Conservation (phyloP, 768 basidiomycete species). For the Suillus occidentalis region DNA sequence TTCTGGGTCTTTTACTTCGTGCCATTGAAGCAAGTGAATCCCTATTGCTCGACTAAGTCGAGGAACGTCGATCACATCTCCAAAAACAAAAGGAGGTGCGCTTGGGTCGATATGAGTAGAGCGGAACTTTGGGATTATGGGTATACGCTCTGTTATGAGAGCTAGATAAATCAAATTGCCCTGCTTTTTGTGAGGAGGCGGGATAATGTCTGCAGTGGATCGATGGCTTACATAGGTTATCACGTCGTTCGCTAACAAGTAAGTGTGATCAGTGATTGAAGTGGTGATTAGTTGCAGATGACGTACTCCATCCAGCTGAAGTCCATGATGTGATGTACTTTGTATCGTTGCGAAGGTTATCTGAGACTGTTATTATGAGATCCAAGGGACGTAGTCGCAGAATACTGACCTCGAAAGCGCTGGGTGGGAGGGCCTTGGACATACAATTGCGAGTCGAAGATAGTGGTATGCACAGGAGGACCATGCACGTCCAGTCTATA, state of each 20-base stretch:
- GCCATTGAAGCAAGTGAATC: constrained; percentile 59
- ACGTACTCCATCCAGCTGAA: constrained; percentile 74
- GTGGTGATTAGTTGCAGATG: too few relatives aligned
- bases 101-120: constrained; percentile 53
- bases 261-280: constrained; percentile 4
- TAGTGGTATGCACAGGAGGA: not conserved
- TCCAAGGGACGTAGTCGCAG: not conserved
- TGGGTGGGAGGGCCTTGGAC: constrained; percentile 51
- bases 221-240: constrained; percentile 58
- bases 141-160: constrained; percentile 55
- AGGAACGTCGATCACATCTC: constrained; percentile 40
- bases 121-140: constrained; percentile 57
- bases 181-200: constrained; percentile 33
- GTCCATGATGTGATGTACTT: constrained; percentile 75
- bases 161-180: constrained; percentile 61
- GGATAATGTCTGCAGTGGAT: not conserved
- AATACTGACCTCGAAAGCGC: constrained; percentile 51
- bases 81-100: constrained; percentile 42
- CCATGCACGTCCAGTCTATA: not conserved
- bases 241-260: constrained; percentile 63
- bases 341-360: constrained; percentile 59
- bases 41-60: constrained; percentile 45
- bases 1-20: constrained; percentile 53
- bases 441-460: constrained; percentile 10
- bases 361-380: constrained; percentile 30